Evolutionary conservation across 106 monocot genomes (phyloP), one percentile per base, ranked within the genome.

Genomic region (Apostasia ramifera): DNA sequence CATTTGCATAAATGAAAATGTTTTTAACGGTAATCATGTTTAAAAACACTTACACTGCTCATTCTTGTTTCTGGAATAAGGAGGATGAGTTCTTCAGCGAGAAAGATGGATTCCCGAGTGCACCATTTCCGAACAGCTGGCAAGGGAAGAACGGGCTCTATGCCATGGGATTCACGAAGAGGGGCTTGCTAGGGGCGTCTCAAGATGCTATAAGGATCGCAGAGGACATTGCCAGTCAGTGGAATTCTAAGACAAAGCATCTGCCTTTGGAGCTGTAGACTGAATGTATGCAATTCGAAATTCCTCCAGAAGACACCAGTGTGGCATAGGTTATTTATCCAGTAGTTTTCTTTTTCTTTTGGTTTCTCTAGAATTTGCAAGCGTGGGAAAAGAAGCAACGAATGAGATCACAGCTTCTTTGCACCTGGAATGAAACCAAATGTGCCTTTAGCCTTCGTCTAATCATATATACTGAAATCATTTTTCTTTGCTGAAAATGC

Each of bases 61-160:
- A 57, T 13, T 13, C 57, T 66, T 66, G 37, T 39, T 60, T 47
- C 62, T 62, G 37, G 38, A 56, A 15, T 41, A 8, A 91, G 87
- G 91, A 82, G 7, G 67, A 59, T 12, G 80, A 88, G 13, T 82
- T 91, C 61, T 91, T 91, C 80, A 73, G 64, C 46, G 57, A 91
- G 58, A 44, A 71, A n/a, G 73, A 88, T n/a, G 81, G 81, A 41
- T 71, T 77, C 53, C 85, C 81, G 2, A 78, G 40, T 53, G 72
- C 47, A 40, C 70, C 71, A 58, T 87, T 91, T 63, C 87, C 91
- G n/a, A 72, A 87, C 66, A 82, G 75, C 64, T 91, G 91, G 91
- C 80, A 64, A 66, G 91, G 91, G 2, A 73, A 85, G 73, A 84
- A 85, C 65, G 87, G 87, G 4, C 70, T 87, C n/a, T 91, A 91